Conservation (phyloP, 2,329 filamentous ascomycete species). For the Thelonectria rubi region DNA sequence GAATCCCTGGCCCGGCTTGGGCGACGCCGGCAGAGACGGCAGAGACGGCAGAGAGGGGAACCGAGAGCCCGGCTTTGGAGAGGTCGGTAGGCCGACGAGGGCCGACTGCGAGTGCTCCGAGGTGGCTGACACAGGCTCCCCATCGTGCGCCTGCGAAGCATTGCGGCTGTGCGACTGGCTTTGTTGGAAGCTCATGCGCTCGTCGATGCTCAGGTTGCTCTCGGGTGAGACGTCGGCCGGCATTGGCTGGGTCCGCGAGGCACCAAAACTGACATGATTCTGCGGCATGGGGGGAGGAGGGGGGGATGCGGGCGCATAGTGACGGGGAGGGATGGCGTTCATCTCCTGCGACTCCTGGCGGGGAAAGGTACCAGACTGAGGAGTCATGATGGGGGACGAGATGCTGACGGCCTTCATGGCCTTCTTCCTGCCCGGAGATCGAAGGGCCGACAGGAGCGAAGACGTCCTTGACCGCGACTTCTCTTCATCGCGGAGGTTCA, state of each 20-base stretch:
- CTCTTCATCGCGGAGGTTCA: conserved; percentile 60
- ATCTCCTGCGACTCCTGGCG: conserved; percentile 65
- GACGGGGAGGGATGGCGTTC: conserved; percentile 64
- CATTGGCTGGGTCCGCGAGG: conserved; percentile 22
- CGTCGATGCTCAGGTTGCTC: conserved; percentile 61
- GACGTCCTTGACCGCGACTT: conserved; percentile 65
- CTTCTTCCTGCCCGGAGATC: conserved; percentile 64
- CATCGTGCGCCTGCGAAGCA: conserved; percentile 52
- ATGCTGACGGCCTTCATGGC: conserved; percentile 64
- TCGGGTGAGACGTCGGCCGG: conserved; percentile 52
- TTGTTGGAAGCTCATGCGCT: conserved; percentile 59
- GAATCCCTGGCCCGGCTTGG: conserved; percentile 61
- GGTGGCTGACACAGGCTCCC: conserved; percentile 61
- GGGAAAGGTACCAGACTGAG: conserved; percentile 67
- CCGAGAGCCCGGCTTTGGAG: conserved; percentile 49
- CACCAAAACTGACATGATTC: conserved; percentile 53
- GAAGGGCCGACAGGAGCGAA: conserved; percentile 68
- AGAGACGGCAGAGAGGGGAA: conserved; percentile 36
- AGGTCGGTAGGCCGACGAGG: conserved; percentile 61
- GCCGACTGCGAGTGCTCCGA: conserved; percentile 61
- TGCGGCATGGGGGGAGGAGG: conserved; percentile 59
- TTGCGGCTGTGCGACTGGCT: conserved; percentile 50
- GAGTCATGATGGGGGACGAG: conserved; percentile 72
- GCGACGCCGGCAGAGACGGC: conserved; percentile 56
- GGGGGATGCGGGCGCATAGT: conserved; percentile 66